Evolutionary conservation across 805 yeast species (phyloP), one percentile per base, ranked within the genome.

Genomic region (Nakazawaea ishiwadae): DNA sequence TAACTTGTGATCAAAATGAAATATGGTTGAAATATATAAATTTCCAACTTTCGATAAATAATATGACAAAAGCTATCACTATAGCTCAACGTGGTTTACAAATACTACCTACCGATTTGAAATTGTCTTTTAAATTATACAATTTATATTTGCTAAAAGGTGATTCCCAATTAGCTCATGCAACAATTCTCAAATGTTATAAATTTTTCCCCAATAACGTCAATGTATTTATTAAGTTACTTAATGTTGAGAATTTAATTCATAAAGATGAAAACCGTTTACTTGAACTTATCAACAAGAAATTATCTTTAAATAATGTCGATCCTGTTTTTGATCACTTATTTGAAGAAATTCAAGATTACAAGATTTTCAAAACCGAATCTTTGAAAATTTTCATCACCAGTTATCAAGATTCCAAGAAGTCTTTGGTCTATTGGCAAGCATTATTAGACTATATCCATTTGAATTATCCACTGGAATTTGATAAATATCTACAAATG

Each of bases 1-100:
- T 69, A 2, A 64, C 76, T 1, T 69, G 74, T 1, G 51, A 56
- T n/a, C 71, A 75, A 46, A 63, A 69, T 0, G 53, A 51, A 17
- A 62, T 77, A 31, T 79, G 83, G 79, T 48, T 74, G 11, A 71
- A 71, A 40, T 75, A 68, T 48, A 56, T 74, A 1, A 66, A 75
- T 49, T 75, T 58, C n/a, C 52, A 55, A 20, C 43, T 50, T 8
- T 79, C 81, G 0, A 63, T 62, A 36, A 57, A 59, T 11, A 42
- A 71, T 1, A 48, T 79, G 7, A 43, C 58, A 7, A 60, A 58
- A 44, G 71, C 76, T 1, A 48, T 64, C 2, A 52, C 56, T 16
- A 32, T 52, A 9, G 56, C 18, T 17, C 24, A 4, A 14, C 17
- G 28, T 20, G 19, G 23, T 7, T 32, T 31, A 6, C 3, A 15